Conservation (phyloP, 495 filamentous ascomycete genomes). For the Hypoxylon trugodes region DNA sequence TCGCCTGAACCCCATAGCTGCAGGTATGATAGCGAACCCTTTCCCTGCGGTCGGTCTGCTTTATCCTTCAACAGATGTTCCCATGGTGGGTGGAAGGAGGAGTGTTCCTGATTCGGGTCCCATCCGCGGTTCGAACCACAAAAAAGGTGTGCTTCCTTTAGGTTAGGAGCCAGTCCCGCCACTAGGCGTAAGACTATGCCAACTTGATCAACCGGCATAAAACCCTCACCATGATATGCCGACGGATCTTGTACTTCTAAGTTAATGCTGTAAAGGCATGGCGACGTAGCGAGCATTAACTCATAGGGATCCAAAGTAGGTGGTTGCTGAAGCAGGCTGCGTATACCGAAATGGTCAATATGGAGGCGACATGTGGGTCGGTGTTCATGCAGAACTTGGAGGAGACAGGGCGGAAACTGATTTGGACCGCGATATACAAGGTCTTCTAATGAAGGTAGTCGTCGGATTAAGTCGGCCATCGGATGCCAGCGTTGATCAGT, state of each 20-base stretch:
- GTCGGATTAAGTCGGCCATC: constrained; percentile 1
- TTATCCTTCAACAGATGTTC: background rate
- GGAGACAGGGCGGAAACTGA: constrained; percentile 13
- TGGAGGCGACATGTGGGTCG: constrained; percentile 12
- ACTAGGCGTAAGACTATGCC: background rate
- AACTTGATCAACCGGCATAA: background rate
- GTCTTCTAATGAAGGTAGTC: background rate
- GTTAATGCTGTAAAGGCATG: constrained; percentile 17
- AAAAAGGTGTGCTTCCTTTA: constrained; percentile 4
- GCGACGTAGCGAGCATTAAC: constrained; percentile 2
- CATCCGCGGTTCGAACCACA: background rate
- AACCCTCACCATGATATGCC: background rate
- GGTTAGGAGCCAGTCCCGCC: constrained; percentile 7
- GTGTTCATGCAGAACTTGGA: background rate
- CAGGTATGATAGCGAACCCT: constrained; percentile 4
- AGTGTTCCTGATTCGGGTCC: background rate
- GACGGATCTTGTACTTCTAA: no score
- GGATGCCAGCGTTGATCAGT: constrained; percentile 1
- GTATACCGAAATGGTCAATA: constrained; percentile 1
- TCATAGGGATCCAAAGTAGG: background rate
- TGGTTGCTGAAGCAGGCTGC: background rate
- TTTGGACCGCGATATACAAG: background rate
- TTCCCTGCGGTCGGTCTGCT: background rate
- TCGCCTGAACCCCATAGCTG: background rate
- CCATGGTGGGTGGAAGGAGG: background rate